These are phyloP conservation scores for Zygoascus biomembranicola DNA, from an alignment of 805 yeast genomes.

Conservation along the genomic window DNA sequence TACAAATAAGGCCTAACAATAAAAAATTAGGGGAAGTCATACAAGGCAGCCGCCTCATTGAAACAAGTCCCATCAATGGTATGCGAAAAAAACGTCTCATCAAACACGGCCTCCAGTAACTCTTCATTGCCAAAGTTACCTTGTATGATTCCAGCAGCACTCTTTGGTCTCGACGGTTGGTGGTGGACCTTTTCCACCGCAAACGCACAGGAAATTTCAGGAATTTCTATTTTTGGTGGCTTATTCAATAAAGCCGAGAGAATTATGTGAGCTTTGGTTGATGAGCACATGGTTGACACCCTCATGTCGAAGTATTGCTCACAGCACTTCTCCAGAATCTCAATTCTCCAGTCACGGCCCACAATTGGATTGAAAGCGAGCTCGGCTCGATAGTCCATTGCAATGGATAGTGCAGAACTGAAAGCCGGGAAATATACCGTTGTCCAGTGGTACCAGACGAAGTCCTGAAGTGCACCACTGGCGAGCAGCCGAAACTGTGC, in stretches of 20 bases:
- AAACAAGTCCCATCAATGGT: background rate
- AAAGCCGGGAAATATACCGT: slow-evolving; percentile 3
- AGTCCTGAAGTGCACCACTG: background rate
- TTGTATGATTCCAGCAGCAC: background rate
- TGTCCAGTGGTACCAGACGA: slow-evolving; percentile 5
- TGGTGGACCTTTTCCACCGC: background rate
- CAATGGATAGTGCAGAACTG: background rate
- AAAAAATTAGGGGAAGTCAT: background rate
- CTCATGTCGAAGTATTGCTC: background rate
- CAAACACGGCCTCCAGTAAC: background rate
- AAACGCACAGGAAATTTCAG: background rate
- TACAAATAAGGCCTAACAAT: background rate
- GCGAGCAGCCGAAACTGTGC: background rate
- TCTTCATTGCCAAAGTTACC: background rate
- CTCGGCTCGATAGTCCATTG: background rate
- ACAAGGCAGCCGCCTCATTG: background rate
- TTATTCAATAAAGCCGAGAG: background rate
- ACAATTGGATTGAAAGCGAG: background rate
- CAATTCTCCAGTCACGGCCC: background rate
- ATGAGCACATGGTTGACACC: background rate
- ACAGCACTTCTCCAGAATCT: background rate
- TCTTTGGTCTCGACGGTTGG: no score
- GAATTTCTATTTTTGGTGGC: background rate
- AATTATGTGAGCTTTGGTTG: background rate
- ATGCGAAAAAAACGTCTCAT: background rate